phyloP scores from a whole-genome alignment of 768 basidiomycete species.

The Mycena leptocephala region DNA sequence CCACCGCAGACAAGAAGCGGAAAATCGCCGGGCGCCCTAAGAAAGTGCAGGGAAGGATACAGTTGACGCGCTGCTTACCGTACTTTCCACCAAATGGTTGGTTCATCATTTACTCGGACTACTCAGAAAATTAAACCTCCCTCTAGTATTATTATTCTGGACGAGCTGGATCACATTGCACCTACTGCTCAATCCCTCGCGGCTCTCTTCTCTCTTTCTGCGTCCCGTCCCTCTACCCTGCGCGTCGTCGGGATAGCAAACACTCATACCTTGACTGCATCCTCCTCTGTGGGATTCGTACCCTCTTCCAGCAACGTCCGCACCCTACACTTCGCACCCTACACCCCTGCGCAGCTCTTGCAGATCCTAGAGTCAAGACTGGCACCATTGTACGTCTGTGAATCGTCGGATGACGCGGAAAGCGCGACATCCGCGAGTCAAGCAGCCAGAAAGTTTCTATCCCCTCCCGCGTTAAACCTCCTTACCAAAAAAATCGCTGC shows the following conservation, averaged over 20 bases:
- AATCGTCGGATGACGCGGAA: constrained; percentile 48
- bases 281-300: constrained; percentile 55
- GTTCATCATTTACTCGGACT: constrained; percentile 29
- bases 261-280: constrained; percentile 86
- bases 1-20: constrained; percentile 46
- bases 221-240: constrained; percentile 65
- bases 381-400: constrained; percentile 60
- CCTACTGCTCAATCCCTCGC: constrained; percentile 72
- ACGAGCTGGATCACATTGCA: constrained; percentile 90
- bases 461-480: constrained; percentile 74
- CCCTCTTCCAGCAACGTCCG: constrained; percentile 59
- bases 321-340: constrained; percentile 88
- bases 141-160: constrained; percentile 81
- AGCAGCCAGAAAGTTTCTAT: constrained; percentile 69
- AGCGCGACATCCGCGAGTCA: constrained; percentile 19
- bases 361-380: constrained; percentile 80
- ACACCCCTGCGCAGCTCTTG: constrained; percentile 80
- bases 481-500: constrained; percentile 88
- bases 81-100: constrained; percentile 70
- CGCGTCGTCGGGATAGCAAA: constrained; percentile 92
- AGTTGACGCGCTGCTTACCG: constrained; percentile 62
- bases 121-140: constrained; percentile 34
- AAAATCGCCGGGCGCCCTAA: constrained; percentile 53
- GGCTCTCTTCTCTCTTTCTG: constrained; percentile 80
- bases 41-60: constrained; percentile 66